These are phyloP conservation scores for Aureobasidium sp. DNA, from an alignment of 2,329 filamentous ascomycete genomes.

Conservation along the genomic window DNA sequence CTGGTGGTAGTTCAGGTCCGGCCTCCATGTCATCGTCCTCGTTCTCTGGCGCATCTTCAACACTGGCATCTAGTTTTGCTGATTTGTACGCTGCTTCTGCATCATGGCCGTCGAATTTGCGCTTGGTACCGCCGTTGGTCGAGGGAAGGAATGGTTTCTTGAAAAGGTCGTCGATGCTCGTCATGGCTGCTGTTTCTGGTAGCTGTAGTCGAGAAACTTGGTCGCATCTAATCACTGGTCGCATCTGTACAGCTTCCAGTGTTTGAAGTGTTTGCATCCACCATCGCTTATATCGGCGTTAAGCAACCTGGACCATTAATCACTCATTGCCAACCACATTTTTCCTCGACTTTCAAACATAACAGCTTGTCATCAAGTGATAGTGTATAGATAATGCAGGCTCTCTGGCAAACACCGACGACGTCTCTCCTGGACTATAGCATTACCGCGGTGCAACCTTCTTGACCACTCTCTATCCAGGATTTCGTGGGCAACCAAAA, in stretches of 20 bases:
- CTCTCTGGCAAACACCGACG: background rate
- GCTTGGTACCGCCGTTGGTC: constrained; percentile 36
- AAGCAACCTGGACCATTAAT: background rate
- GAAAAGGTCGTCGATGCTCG: constrained; percentile 57
- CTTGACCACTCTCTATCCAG: background rate
- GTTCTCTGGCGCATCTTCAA: constrained; percentile 37
- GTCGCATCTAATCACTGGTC: background rate
- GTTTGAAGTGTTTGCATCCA: constrained; percentile 3
- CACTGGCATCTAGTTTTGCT: constrained; percentile 47
- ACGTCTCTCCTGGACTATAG: background rate
- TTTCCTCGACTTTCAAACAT: background rate
- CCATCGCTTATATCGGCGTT: background rate
- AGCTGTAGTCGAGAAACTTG: background rate
- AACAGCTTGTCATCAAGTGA: background rate
- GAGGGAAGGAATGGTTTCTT: constrained; percentile 46
- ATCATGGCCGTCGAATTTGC: constrained; percentile 50
- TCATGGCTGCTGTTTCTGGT: constrained; percentile 36
- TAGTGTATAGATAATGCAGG: background rate
- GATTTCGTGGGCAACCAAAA: background rate
- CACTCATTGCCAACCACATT: background rate
- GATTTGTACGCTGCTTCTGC: constrained; percentile 55
- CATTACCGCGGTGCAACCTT: background rate
- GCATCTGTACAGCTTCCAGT: background rate
- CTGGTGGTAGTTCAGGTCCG: constrained; percentile 26
- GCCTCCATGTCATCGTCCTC: constrained; percentile 30